Conservation (phyloP, 306 rosid species). For the Neltuma alba region DNA sequence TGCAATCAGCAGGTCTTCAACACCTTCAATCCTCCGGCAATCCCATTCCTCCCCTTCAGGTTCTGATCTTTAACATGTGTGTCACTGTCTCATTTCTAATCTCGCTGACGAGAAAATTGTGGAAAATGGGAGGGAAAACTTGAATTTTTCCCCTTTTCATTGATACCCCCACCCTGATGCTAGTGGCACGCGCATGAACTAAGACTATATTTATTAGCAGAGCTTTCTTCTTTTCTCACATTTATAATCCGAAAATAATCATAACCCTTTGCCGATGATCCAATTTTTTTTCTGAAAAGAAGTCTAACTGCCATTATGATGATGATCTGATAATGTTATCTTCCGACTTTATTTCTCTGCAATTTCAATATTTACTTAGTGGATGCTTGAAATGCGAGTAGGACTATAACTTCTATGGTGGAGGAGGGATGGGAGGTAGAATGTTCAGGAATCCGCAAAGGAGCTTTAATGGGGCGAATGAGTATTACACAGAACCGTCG, state of each 20-base stretch:
- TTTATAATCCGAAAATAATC: background rate
- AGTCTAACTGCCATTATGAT: background rate
- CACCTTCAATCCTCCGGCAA: slow-evolving; percentile 75
- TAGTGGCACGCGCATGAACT: background rate
- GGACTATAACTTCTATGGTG: slow-evolving; percentile 72
- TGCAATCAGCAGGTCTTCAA: slow-evolving; percentile 95
- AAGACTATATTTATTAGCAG: background rate
- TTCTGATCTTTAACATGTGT: slow-evolving; percentile 29
- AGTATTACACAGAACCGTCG: slow-evolving; percentile 58
- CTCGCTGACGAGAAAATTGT: background rate
- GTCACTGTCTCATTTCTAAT: background rate
- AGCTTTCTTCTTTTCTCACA: slow-evolving; percentile 3
- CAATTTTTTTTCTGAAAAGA: background rate
- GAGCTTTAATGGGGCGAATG: slow-evolving; percentile 55
- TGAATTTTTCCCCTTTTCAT: background rate
- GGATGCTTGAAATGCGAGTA: slow-evolving; percentile 47
- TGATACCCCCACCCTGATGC: background rate
- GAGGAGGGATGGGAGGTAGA: slow-evolving; percentile 64
- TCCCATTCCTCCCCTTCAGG: slow-evolving; percentile 74
- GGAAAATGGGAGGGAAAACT: background rate
- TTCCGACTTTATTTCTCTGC: slow-evolving; percentile 29
- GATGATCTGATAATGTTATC: slow-evolving; percentile 3
- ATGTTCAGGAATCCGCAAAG: slow-evolving; percentile 66
- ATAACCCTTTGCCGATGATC: background rate
- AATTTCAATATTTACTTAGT: slow-evolving; percentile 27